Percentiles rank a stretch among this genome's conserved stretches.
Evolutionary conservation across 768 basidiomycete species (phyloP).

Genomic region (Kwoniella bestiolae): DNA sequence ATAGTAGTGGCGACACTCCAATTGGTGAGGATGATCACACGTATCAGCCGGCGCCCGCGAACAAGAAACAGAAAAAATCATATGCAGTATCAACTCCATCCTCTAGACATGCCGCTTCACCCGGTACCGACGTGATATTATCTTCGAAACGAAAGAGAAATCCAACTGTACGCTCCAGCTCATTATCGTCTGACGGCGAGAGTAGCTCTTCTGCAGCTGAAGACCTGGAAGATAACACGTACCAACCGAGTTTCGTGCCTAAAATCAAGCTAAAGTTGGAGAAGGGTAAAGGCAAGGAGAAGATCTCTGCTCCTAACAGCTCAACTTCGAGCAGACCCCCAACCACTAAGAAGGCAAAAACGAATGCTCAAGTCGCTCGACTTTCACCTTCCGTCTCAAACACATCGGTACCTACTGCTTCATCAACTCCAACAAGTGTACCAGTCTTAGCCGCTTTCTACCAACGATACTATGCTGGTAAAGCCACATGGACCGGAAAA

Average conservation of each 20-base stretch:
- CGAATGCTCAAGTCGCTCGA: neutral
- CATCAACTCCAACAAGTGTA: neutral
- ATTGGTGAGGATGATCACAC: constrained; percentile 17
- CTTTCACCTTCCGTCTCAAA: constrained; percentile 4
- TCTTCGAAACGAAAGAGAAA: constrained; percentile 10
- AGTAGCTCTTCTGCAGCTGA: constrained; percentile 22
- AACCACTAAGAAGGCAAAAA: constrained; percentile 1
- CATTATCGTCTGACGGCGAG: neutral
- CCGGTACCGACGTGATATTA: neutral
- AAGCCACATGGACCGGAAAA: constrained; percentile 8
- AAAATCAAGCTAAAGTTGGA: neutral
- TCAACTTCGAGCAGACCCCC: constrained; percentile 1
- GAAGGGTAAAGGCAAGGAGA: constrained; percentile 2
- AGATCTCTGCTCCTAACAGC: neutral
- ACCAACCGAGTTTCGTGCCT: constrained; percentile 9
- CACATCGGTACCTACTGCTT: neutral
- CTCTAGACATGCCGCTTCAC: neutral
- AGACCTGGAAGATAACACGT: constrained; percentile 30
- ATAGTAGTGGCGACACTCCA: constrained; percentile 4
- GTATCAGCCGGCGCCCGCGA: neutral
- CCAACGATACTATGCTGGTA: constrained; percentile 12
- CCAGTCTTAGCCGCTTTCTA: constrained; percentile 1
- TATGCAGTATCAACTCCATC: neutral
- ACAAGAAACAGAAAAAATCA: neutral
- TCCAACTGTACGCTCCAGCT: neutral